phyloP scores from a whole-genome alignment of 805 yeast species.

The Metschnikowia lochheadii region DNA sequence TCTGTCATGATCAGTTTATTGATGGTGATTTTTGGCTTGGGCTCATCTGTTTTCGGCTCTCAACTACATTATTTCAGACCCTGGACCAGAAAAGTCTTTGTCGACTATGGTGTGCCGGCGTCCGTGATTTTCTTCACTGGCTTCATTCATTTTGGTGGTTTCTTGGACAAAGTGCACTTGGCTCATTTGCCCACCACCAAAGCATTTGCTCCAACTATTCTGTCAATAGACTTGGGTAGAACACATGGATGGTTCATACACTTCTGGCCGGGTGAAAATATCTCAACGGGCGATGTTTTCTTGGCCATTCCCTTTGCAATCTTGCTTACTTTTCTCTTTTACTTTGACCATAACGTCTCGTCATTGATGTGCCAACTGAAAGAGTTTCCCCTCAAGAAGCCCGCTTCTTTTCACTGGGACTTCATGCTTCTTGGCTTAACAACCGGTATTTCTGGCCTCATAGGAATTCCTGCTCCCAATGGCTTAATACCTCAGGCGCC shows the following conservation, averaged over 20 bases:
- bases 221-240: constrained; percentile 26
- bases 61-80: constrained; percentile 59
- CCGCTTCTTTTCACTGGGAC: constrained; percentile 92
- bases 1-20: constrained; percentile 68
- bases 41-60: constrained; percentile 53
- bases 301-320: constrained; percentile 92
- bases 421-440: constrained; percentile 77
- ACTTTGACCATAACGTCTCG: constrained; percentile 94
- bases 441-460: constrained; percentile 80
- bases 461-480: constrained; percentile 95
- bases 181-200: constrained; percentile 63
- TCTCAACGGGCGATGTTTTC: constrained; percentile 71
- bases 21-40: constrained; percentile 77
- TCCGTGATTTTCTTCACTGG: constrained; percentile 89
- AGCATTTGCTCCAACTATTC: constrained; percentile 69
- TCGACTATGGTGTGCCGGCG: constrained; percentile 83
- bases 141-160: constrained; percentile 87
- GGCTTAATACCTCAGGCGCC: constrained; percentile 98
- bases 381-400: constrained; percentile 76
- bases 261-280: constrained; percentile 57
- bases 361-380: constrained; percentile 87
- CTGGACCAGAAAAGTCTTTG: constrained; percentile 60
- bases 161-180: constrained; percentile 52
- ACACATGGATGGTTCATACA: constrained; percentile 73
- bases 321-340: constrained; percentile 76